Conservation (phyloP, 768 basidiomycete genomes). For the Mycena maculata region DNA sequence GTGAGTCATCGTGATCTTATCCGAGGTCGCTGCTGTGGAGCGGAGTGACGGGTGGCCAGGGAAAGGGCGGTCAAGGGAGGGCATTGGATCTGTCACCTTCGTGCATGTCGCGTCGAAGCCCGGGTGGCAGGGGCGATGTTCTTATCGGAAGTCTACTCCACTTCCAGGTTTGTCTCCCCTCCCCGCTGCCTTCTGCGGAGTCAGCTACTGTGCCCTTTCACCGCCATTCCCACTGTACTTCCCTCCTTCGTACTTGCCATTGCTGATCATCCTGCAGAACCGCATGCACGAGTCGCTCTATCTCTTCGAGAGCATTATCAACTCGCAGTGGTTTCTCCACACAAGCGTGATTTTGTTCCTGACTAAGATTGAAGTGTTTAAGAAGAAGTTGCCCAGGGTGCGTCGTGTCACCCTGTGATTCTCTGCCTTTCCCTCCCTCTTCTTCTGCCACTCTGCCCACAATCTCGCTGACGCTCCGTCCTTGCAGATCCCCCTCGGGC, state of each 20-base stretch:
- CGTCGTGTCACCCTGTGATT: constrained; percentile 1
- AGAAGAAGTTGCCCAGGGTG: constrained; percentile 83
- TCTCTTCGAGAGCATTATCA: constrained; percentile 91
- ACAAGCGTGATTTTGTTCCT: constrained; percentile 92
- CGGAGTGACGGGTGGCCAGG: not conserved
- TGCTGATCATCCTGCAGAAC: constrained; percentile 60
- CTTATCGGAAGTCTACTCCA: not conserved
- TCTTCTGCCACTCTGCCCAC: not conserved
- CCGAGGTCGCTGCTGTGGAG: constrained; percentile 6
- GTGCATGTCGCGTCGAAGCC: not conserved
- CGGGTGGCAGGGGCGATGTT: not conserved
- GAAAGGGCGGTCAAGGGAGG: not conserved
- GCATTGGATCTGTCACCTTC: not conserved
- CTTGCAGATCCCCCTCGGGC: constrained; percentile 49
- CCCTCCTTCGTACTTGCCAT: constrained; percentile 7
- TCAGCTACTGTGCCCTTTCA: not conserved
- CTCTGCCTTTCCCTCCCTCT: not conserved
- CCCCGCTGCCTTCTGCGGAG: not conserved
- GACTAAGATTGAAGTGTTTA: constrained; percentile 95
- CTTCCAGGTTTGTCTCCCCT: not conserved
- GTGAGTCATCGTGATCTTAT: constrained; percentile 41
- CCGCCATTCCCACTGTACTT: constrained; percentile 1
- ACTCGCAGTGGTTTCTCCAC: constrained; percentile 91
- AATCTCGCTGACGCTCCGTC: not conserved
- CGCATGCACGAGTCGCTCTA: constrained; percentile 93